Evolutionary conservation across 768 basidiomycete species (phyloP), one percentile per base, ranked within the genome.

Genomic region (Agaricus sinodeliciosus): DNA sequence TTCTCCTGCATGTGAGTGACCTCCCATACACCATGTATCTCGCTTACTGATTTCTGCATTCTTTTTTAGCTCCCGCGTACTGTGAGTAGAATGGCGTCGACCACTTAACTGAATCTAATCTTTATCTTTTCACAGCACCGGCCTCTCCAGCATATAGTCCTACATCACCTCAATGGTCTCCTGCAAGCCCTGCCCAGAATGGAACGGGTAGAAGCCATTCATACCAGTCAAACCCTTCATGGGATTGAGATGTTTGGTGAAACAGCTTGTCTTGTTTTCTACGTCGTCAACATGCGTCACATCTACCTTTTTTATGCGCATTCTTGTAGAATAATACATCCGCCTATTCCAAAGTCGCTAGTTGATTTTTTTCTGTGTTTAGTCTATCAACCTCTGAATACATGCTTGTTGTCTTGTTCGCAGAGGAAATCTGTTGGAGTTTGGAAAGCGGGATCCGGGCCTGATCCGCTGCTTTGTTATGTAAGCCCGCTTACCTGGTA

Each of bases 111-210:
- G 61, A 52, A 15, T n/a, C 49, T 57, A 63, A 55, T 53, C 53
- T 31, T 8, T 43, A 19, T 28, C 34, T 41, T 42, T 55, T 55
- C 58, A 3, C 60, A 89, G 85, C 89, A 36, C 89, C 90, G 19
- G 85, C 87, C 7, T 92, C 90, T 31, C 90, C 90, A 27, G 87
- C 85, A 15, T 92, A 91, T 67, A 90, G 87, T 58, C 89, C 89
- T 41, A 87, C 87, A 2, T 91, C 88, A 15, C 89, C 88, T n/a
- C 73, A 77, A 43, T 89, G 86, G 86, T 88, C 87, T 6, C 87
- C 87, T 7, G 81, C 85, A 35, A 90, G 86, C 58, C 88, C 87
- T n/a, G 76, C 84, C 27, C 81, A 84, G 54, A 77, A 78, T 48
- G 74, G 75, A 40, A 64, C 68, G 6, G 59, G 60, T 39, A 69